Percentiles rank a stretch among this genome's conserved stretches.
phyloP scores from a whole-genome alignment of 164 flowering plant genomes.

The Aristolochia fimbriata region DNA sequence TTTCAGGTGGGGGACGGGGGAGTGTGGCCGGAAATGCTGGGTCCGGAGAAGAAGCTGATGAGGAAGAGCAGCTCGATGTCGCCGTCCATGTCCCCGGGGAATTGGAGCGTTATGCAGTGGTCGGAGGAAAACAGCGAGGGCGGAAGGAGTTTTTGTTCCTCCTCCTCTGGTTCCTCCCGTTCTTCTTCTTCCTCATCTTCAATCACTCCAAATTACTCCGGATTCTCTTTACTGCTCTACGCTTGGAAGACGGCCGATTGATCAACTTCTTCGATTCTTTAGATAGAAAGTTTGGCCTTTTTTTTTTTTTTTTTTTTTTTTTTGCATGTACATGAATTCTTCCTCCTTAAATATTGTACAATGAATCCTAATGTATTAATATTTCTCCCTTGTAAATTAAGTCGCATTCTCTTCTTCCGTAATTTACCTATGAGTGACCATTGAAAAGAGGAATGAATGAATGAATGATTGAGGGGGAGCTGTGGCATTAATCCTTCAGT shows the following conservation, averaged over 20 bases:
- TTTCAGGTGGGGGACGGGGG: constrained; percentile 64
- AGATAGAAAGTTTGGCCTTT: no score
- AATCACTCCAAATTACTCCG: constrained; percentile 32
- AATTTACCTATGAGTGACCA: no score
- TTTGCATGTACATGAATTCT: neutral
- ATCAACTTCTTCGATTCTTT: neutral
- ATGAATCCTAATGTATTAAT: neutral
- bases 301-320: neutral
- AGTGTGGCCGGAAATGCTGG: constrained; percentile 62
- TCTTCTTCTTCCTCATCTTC: constrained; percentile 33
- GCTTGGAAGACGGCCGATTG: constrained; percentile 54
- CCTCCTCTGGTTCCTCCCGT: constrained; percentile 2
- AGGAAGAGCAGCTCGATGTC: constrained; percentile 35
- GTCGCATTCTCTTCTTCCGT: neutral
- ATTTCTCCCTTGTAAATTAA: no score
- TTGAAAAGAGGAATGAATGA: no score
- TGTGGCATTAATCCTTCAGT: no score
- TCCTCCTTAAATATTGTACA: neutral
- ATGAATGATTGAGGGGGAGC: no score
- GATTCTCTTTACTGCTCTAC: constrained; percentile 54
- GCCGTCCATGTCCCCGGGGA: constrained; percentile 36
- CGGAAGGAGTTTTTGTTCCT: constrained; percentile 41
- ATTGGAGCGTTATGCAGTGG: constrained; percentile 65
- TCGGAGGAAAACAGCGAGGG: constrained; percentile 71
- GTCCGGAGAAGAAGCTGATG: constrained; percentile 58